Evolutionary conservation across 768 basidiomycete species (phyloP), one percentile per base, ranked within the genome.

Genomic region (Mycena maculata): DNA sequence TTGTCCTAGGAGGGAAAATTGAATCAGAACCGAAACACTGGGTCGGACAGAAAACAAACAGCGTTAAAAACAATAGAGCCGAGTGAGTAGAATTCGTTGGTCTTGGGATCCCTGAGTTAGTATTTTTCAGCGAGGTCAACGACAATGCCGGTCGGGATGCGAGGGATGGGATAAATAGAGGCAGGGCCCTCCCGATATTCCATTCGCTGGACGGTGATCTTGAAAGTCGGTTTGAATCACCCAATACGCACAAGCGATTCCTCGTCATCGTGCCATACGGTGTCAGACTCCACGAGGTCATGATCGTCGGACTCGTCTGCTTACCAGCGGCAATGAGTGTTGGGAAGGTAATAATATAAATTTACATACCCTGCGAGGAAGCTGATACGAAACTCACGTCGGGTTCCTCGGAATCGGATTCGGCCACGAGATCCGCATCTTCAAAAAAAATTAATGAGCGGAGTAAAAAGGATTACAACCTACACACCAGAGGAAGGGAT

Each of bases 221-320:
- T 62, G 22, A 30, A 13, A 20, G 41, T 53, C 4, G 23, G 20
- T 25, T 50, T 49, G 13, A 53, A 62, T 7, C 15, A 44, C 41
- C 49, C 60, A 16, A 30, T 45, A 20, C 38, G 52, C 50, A 54
- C n/a, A 5, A 10, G 20, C 15, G 54, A 63, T 12, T 31, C 49
- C 9, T 54, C 36, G 23, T 63, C 45, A 39, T 63, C 62, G 4
- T 16, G 53, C 62, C 62, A 63, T 2, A 56, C 53, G 18, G 54
- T 63, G 31, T 55, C 49, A 4, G 62, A 63, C 36, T 50, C 20
- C 12, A 39, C 10, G 42, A 63, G 33, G 2, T 52, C 48, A n/a
- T 28, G 15, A 16, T 36, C 45, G 20, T 25, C 30, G 13, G n/a
- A n/a, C n/a, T n/a, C n/a, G 38, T 47, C 57, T 59, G 3, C 8